Percentiles rank a stretch among this genome's conserved stretches.
phyloP scores from a whole-genome alignment of 2,329 filamentous ascomycete genomes.

The Dichotomopilus funicola region DNA sequence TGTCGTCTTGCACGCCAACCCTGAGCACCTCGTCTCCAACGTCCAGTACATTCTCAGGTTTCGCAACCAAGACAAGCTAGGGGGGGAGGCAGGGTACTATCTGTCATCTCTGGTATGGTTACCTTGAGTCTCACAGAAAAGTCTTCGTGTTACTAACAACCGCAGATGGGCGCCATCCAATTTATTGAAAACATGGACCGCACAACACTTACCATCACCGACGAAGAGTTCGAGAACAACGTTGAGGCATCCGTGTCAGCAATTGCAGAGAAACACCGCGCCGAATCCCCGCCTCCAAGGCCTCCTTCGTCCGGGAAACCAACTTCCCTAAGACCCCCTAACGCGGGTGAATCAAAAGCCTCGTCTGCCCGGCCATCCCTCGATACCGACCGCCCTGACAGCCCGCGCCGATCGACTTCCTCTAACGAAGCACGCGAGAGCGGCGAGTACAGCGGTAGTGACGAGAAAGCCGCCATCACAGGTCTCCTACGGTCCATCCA shows the following conservation, averaged over 20 bases:
- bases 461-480: constrained; percentile 75
- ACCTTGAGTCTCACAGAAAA: background rate
- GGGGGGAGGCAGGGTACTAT: constrained; percentile 97
- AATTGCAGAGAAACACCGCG: constrained; percentile 82
- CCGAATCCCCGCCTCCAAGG: constrained; percentile 40
- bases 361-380: constrained; percentile 37
- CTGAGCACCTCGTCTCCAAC: constrained; percentile 92
- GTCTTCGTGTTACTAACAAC: background rate
- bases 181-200: constrained; percentile 96
- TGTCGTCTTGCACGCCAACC: constrained; percentile 88
- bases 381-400: constrained; percentile 34
- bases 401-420: constrained; percentile 47
- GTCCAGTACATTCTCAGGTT: constrained; percentile 97
- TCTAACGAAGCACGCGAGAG: constrained; percentile 46
- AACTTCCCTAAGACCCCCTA: constrained; percentile 18
- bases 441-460: constrained; percentile 42
- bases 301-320: constrained; percentile 43
- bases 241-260: constrained; percentile 95
- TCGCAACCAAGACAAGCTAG: constrained; percentile 93
- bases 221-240: constrained; percentile 91
- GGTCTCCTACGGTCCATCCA: constrained; percentile 87
- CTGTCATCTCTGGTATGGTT: constrained; percentile 72
- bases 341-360: constrained; percentile 40
- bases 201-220: constrained; percentile 84
- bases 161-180: constrained; percentile 81